Conservation (phyloP, 1,139 yeast genomes). For the Starmera stellimalicola region DNA sequence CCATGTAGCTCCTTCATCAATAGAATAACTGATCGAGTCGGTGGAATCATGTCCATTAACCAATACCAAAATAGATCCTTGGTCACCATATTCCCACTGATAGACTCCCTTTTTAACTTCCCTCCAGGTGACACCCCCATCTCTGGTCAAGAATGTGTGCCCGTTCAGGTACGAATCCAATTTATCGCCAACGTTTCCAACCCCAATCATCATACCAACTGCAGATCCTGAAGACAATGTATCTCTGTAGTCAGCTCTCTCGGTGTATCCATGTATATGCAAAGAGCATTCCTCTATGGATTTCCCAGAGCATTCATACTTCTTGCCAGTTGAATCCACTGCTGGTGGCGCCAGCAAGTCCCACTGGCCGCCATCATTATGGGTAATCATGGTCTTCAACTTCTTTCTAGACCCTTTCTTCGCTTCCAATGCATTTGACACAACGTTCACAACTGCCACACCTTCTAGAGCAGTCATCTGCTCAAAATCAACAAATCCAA, state of each 20-base stretch:
- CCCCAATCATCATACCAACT: conserved; percentile 76
- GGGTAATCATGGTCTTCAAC: conserved; percentile 67
- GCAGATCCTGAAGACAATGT: conserved; percentile 87
- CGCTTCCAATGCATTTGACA: conserved; percentile 41
- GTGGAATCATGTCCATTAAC: conserved; percentile 55
- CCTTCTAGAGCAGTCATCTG: conserved; percentile 82
- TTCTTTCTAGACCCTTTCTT: conserved; percentile 36
- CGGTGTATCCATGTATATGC: conserved; percentile 86
- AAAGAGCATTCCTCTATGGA: conserved; percentile 58
- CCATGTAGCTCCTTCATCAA: conserved; percentile 82
- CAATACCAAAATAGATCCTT: conserved; percentile 80
- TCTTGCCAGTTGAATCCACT: conserved; percentile 52
- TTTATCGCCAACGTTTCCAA: conserved; percentile 78
- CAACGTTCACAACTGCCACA: conserved; percentile 64
- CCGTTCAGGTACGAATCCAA: conserved; percentile 43
- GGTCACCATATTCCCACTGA: conserved; percentile 97
- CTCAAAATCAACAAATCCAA: conserved; percentile 86
- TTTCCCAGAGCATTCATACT: conserved; percentile 48
- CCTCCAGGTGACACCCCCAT: conserved; percentile 88
- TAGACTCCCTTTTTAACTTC: conserved; percentile 66
- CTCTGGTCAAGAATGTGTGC: conserved; percentile 68
- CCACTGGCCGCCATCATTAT: conserved; percentile 96
- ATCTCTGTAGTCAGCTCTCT: conserved; percentile 74
- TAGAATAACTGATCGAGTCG: conserved; percentile 51
- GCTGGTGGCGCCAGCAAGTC: conserved; percentile 59